Conservation (phyloP, 1,284 basidiomycete genomes). For the Vanrija sp. region DNA sequence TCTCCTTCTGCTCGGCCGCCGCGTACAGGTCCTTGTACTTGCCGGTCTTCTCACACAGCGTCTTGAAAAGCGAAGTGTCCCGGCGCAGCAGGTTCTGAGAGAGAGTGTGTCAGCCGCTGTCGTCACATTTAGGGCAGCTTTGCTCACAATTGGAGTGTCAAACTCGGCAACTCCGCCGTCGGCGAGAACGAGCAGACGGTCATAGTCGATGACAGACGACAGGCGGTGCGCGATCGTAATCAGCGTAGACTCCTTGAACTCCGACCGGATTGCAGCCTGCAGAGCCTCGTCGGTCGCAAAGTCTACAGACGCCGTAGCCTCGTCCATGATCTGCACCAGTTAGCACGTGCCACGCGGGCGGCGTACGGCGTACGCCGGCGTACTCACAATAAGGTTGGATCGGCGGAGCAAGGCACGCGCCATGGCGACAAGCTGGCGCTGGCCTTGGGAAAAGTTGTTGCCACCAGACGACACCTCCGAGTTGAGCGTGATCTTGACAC, state of each 20-base stretch:
- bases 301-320: constrained; percentile 76
- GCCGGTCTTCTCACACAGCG: constrained; percentile 77
- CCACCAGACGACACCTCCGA: constrained; percentile 74
- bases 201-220: constrained; percentile 67
- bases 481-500: constrained; percentile 59
- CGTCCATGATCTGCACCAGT: constrained; percentile 61
- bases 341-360: constrained; percentile 1
- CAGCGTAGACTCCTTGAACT: constrained; percentile 69
- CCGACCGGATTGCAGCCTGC: constrained; percentile 72
- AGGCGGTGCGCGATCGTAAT: constrained; percentile 80
- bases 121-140: not conserved
- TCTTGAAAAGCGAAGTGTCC: constrained; percentile 68
- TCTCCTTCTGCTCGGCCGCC: constrained; percentile 45
- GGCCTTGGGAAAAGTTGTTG: constrained; percentile 78
- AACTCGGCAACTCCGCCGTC: constrained; percentile 74
- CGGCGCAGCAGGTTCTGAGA: constrained; percentile 63
- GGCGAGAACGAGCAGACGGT: constrained; percentile 74
- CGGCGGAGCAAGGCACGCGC: constrained; percentile 66
- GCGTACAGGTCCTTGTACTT: constrained; percentile 58
- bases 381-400: constrained; percentile 61
- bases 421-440: constrained; percentile 71
- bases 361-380: not conserved
- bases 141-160: constrained; percentile 64
- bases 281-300: constrained; percentile 66
- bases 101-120: not conserved